Evolutionary conservation across 352 stramenopile genomes (phyloP), one percentile per base, ranked within the genome.

Genomic region (Phytopythium vexans): DNA sequence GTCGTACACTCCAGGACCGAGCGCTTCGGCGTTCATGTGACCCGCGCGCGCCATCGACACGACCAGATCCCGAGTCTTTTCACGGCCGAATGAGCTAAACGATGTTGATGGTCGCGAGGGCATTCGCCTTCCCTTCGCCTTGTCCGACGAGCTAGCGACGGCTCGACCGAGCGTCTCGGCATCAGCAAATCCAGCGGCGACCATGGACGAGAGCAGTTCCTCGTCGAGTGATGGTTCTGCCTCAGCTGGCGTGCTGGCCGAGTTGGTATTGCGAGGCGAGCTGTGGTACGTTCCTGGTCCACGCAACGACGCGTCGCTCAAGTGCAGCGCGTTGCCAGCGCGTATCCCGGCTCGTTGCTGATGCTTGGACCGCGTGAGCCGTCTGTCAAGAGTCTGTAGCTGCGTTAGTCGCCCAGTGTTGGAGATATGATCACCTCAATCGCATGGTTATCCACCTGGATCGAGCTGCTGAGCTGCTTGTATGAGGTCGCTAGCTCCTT

Each of bases 401-500:
- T 27, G 21, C 21, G 21, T 8, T 34, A 21, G 4, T 21, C 21
- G 11, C 38, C 43, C 27, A 49, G 10, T 21, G 9, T 31, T 9
- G 27, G 10, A 2, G n/a, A 4, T 6, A 27, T 27, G 5, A 43
- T 6, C 14, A 27, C 39, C 10, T 6, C 14, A 3, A 3, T 14
- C 15, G 14, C 5, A 43, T 15, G 8, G 39, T 15, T 21, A 49
- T 49, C 0, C 44, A 81, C 71, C 65, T 77, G 59, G 15, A 74
- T 56, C 12, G 61, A 74, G 3, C 41, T 58, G 41, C 67, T 55
- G 4, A 86, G 51, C 41, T 86, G 40, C 7, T 64, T 52, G 45
- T 86, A 86, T 8, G 74, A 86, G 46, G 72, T 81, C 21, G 61
- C 72, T 33, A 86, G 60, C 38, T 86, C 74, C 33, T 79, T 82